Evolutionary conservation across 2,329 filamentous ascomycete species (phyloP).

Genomic region (Trichoderma semiorbis): DNA sequence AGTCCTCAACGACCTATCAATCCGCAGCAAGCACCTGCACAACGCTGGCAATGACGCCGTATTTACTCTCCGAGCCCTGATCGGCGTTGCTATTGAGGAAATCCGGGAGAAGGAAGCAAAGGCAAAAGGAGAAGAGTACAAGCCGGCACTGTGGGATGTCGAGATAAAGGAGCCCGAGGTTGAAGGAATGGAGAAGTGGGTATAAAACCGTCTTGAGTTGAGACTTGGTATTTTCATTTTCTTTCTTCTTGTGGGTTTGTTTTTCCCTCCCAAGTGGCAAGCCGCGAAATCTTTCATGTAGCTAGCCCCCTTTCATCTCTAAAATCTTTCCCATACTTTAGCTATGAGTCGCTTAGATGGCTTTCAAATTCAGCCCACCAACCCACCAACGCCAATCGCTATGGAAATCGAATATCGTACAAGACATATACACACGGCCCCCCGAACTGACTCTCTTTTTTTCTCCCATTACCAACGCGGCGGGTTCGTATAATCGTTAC

Average conservation of each 20-base stretch:
- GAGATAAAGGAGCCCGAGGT: neutral
- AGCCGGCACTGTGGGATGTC: slow-evolving; percentile 12
- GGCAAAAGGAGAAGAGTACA: slow-evolving; percentile 19
- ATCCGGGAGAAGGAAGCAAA: slow-evolving; percentile 23
- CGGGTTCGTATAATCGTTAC: neutral
- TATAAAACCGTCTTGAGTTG: slow-evolving; percentile 14
- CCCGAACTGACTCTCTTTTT: neutral
- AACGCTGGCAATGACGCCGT: slow-evolving; percentile 85
- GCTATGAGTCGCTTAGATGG: slow-evolving; percentile 19
- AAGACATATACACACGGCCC: slow-evolving; percentile 28
- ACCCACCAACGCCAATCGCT: slow-evolving; percentile 42
- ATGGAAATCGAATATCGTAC: slow-evolving; percentile 41
- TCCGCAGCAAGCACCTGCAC: slow-evolving; percentile 66
- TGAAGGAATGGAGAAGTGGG: slow-evolving; percentile 13
- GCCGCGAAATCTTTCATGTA: neutral
- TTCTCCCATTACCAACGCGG: neutral
- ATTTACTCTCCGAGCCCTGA: slow-evolving; percentile 71
- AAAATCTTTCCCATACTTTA: slow-evolving; percentile 9
- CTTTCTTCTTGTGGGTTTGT: neutral
- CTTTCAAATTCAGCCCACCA: slow-evolving; percentile 23
- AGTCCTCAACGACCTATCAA: slow-evolving; percentile 62
- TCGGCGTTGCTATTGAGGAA: slow-evolving; percentile 43
- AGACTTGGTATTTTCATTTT: slow-evolving; percentile 16
- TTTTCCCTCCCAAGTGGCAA: neutral
- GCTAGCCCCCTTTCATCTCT: neutral